Conservation (phyloP, 495 filamentous ascomycete genomes). For the Hypoxylon cercidicola region DNA sequence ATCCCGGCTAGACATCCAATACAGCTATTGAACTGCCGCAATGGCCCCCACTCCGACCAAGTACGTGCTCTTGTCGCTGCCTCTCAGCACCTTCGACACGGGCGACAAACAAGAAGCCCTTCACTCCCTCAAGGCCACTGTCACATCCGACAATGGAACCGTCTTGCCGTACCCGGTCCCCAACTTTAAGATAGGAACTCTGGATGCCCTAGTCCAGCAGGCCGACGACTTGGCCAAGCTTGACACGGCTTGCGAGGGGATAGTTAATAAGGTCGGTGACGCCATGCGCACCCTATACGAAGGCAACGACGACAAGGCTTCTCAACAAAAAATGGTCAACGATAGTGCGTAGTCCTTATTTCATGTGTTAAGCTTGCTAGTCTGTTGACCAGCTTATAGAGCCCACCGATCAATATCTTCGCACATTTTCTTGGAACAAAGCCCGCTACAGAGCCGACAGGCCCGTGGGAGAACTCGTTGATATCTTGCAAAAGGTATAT, state of each 20-base stretch:
- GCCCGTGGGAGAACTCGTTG: constrained; percentile 83
- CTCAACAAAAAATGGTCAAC: constrained; percentile 91
- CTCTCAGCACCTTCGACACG: constrained; percentile 62
- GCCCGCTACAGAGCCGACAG: constrained; percentile 95
- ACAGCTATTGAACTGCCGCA: constrained; percentile 11
- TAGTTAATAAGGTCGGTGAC: constrained; percentile 89
- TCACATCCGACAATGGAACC: constrained; percentile 78
- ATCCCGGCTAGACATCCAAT: not conserved
- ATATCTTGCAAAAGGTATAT: constrained; percentile 82
- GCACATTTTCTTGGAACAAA: constrained; percentile 93
- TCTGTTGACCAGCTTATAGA: constrained; percentile 61
- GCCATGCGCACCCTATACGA: constrained; percentile 82
- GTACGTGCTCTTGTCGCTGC: constrained; percentile 62
- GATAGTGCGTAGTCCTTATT: constrained; percentile 73
- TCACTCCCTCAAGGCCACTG: constrained; percentile 72
- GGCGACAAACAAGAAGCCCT: constrained; percentile 84
- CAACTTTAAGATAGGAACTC: constrained; percentile 95
- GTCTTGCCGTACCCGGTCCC: constrained; percentile 84
- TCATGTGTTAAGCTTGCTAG: not conserved
- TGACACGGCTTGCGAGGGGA: constrained; percentile 77
- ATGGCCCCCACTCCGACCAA: constrained; percentile 51
- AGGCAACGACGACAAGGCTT: constrained; percentile 82
- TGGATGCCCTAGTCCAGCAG: constrained; percentile 96
- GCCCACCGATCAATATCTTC: constrained; percentile 91
- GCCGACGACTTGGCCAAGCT: constrained; percentile 95